These are phyloP conservation scores for Penicillium macrosclerotiorum DNA, from an alignment of 495 filamentous ascomycete species.

Conservation along the genomic window DNA sequence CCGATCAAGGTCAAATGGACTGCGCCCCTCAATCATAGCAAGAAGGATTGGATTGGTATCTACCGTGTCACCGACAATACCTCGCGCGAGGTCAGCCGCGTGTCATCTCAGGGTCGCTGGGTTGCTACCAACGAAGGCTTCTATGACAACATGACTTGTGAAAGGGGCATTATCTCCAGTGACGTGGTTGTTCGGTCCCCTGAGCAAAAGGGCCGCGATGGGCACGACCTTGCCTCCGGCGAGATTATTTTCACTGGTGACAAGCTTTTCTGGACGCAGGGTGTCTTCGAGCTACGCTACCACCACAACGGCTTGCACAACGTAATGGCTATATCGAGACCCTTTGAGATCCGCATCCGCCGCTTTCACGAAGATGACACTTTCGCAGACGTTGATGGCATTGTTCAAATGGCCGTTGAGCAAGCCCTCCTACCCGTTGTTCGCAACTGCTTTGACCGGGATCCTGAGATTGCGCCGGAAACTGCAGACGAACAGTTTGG, in stretches of 20 bases:
- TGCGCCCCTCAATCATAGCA: constrained; percentile 86
- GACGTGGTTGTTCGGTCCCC: constrained; percentile 52
- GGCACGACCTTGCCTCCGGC: constrained; percentile 49
- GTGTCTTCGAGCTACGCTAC: constrained; percentile 94
- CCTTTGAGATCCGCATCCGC: constrained; percentile 83
- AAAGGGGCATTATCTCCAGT: constrained; percentile 73
- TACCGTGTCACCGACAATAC: constrained; percentile 94
- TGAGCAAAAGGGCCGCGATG: constrained; percentile 45
- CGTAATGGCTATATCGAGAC: constrained; percentile 93
- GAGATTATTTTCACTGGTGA: constrained; percentile 88
- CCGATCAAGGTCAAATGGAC: constrained; percentile 91
- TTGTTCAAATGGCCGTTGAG: constrained; percentile 63
- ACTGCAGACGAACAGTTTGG: constrained; percentile 81
- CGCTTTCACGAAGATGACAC: constrained; percentile 70
- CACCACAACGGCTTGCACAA: constrained; percentile 93
- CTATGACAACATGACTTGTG: constrained; percentile 73
- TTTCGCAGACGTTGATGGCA: constrained; percentile 46
- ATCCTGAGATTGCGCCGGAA: constrained; percentile 86
- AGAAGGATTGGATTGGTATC: constrained; percentile 91
- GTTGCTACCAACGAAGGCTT: constrained; percentile 71
- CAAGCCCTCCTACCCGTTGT: constrained; percentile 76
- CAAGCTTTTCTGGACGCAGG: constrained; percentile 95
- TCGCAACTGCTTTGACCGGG: constrained; percentile 85
- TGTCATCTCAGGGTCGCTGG: constrained; percentile 89
- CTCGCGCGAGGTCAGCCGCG: constrained; percentile 75